Evolutionary conservation across 306 rosid species (phyloP), one percentile per base, ranked within the genome.

Genomic region (Malus sieversii): DNA sequence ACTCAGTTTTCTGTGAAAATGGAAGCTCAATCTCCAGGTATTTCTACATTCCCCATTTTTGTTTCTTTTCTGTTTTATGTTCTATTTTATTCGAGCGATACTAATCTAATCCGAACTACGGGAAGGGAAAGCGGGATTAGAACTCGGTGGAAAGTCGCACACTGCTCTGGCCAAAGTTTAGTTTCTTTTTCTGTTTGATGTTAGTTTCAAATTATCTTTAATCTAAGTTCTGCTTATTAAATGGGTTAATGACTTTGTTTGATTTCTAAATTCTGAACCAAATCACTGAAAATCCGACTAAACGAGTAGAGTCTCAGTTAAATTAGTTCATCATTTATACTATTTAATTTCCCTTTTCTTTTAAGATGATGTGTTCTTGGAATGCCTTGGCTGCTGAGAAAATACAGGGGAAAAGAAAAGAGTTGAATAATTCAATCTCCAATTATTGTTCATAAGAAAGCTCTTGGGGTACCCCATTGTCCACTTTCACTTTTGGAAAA

Each of bases 11-110:
- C 82, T 67, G 58, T 84, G 48, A 81, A 78, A 77, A 83, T 84
- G 80, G 87, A 90, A 81, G 91, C 92, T 85, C 69, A 89, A 85
- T 79, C 98, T 82, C 89, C 96, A 82, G 98, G 97, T 92, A 86
- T 67, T 78, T 78, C 59, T 46, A 44, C 35, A 35, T 45, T 48
- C 19, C 11, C 4, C 46, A 59, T 59, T 35, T 44, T 70, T 60
- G 58, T 62, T 66, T 8, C n/a, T 71, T 72, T 64, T 53, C 14
- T 75, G 61, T 53, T 48, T 48, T 5, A 29, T 16, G 64, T 75
- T 58, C 3, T 40, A 40, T 40, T 40, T 40, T 40, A 40, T 40
- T 40, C 10, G 44, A 40, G 44, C 44, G 9, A 40, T 40, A 40
- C 3, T 40, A 40, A 35, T 35, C 42, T 38, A 38, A 38, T 38